A percentile compares a stretch with the other conserved stretches of the same genome.
These are phyloP conservation scores for Davidsoniella virescens DNA, from an alignment of 2,329 filamentous ascomycete genomes.

Conservation along the genomic window DNA sequence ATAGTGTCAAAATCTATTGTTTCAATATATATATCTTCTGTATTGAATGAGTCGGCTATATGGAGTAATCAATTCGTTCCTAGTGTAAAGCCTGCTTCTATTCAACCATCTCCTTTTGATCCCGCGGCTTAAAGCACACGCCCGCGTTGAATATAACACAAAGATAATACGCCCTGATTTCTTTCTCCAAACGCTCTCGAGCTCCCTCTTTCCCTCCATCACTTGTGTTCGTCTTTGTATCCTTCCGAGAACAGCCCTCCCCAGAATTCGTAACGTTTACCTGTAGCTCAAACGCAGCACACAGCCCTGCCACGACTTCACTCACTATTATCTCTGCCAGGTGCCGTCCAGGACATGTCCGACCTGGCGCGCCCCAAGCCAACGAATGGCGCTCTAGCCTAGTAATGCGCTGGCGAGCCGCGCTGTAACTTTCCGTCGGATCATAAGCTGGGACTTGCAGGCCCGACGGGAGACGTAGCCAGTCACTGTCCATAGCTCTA, in stretches of 20 bases:
- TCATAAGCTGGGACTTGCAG: conserved; percentile 1
- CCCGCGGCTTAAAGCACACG: background rate
- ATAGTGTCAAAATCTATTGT: too few relatives aligned
- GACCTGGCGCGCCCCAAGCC: conserved; percentile 34
- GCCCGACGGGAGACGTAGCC: background rate
- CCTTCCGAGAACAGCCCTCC: too few relatives aligned
- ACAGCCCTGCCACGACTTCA: conserved; percentile 26
- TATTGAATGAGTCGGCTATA: background rate
- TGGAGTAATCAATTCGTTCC: background rate
- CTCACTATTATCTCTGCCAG: conserved; percentile 34
- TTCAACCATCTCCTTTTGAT: background rate
- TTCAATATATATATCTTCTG: too few relatives aligned
- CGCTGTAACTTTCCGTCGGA: conserved; percentile 14
- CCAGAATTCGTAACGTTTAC: conserved; percentile 21
- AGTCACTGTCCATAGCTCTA: background rate
- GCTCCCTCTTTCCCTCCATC: too few relatives aligned
- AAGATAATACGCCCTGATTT: conserved; percentile 9
- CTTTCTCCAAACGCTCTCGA: conserved; percentile 1
- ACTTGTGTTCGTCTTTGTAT: too few relatives aligned
- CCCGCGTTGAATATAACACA: conserved; percentile 10
- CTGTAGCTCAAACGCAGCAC: conserved; percentile 26
- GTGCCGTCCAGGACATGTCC: conserved; percentile 34
- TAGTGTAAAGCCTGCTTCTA: background rate
- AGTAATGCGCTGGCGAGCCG: conserved; percentile 21
- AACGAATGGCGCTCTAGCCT: conserved; percentile 28